These are phyloP conservation scores for Artemisia tridentata DNA, from an alignment of 129 eudicot genomes.

Conservation along the genomic window DNA sequence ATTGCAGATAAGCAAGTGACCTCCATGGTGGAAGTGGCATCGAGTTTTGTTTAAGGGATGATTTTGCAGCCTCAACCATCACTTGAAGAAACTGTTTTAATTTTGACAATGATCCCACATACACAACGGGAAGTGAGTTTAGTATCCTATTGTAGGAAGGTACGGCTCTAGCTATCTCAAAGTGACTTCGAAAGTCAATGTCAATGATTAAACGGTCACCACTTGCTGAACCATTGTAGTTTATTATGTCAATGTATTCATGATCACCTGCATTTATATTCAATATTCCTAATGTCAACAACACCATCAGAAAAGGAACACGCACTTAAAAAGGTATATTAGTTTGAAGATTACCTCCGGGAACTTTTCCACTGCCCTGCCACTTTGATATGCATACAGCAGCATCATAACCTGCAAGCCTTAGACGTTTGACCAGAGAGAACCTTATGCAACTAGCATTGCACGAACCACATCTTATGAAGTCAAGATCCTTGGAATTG, in stretches of 20 bases:
- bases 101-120: conserved; percentile 70
- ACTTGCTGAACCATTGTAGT: conserved; percentile 37
- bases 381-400: conserved; percentile 78
- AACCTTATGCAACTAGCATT: conserved; percentile 79
- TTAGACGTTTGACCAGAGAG: conserved; percentile 67
- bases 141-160: conserved; percentile 61
- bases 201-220: conserved; percentile 74
- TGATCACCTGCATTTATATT: conserved; percentile 64
- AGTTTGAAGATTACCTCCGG: conserved; percentile 63
- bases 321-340: neutral
- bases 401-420: conserved; percentile 85
- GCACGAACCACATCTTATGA: conserved; percentile 60
- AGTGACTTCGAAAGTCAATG: conserved; percentile 86
- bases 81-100: conserved; percentile 70
- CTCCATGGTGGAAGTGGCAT: conserved; percentile 99
- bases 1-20: conserved; percentile 71
- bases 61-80: conserved; percentile 81
- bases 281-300: conserved; percentile 3
- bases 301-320: neutral
- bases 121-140: conserved; percentile 67
- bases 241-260: conserved; percentile 74
- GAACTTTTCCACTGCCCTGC: conserved; percentile 79
- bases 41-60: conserved; percentile 79
- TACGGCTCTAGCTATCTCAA: conserved; percentile 94
- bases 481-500: conserved; percentile 51